phyloP scores from a whole-genome alignment of 2,329 filamentous ascomycete species.

The Ceratocystiopsis brevicomis region DNA sequence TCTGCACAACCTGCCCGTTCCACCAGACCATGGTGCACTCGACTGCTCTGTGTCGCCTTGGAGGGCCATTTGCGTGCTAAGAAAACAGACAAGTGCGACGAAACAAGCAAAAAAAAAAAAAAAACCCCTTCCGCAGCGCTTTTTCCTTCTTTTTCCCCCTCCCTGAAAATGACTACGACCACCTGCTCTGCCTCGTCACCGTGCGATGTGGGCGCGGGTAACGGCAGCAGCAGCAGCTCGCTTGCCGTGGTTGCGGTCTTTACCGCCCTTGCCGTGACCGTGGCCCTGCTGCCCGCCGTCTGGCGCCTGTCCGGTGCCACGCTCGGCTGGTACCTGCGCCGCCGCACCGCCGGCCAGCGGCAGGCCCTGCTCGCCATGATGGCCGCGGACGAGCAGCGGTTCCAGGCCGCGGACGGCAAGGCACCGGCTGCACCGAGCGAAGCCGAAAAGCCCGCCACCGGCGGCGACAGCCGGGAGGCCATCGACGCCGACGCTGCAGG shows the following conservation, averaged over 20 bases:
- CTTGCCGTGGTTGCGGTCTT: neutral
- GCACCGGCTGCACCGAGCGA: constrained; percentile 8
- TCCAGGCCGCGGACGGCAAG: constrained; percentile 13
- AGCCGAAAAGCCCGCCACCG: constrained; percentile 1
- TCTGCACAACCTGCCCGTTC: neutral
- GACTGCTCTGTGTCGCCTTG: neutral
- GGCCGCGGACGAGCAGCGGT: constrained; percentile 25
- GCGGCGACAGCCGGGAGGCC: constrained; percentile 52
- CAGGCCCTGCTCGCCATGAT: constrained; percentile 35
- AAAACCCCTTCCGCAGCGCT: no score
- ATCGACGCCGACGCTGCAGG: constrained; percentile 30
- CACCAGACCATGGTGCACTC: constrained; percentile 1
- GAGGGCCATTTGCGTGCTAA: neutral
- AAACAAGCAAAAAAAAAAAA: no score
- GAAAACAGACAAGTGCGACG: no score
- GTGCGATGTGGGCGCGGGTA: no score
- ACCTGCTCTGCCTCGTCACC: neutral
- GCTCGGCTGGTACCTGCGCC: constrained; percentile 42
- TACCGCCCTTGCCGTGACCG: constrained; percentile 11
- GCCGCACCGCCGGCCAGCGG: constrained; percentile 43
- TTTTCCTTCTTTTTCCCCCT: no score
- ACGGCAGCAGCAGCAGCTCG: neutral
- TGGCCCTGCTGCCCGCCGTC: constrained; percentile 19
- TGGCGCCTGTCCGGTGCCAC: constrained; percentile 21
- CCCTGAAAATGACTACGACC: no score